Base-by-base conservation (phyloP, 2,329 filamentous ascomycete genomes). In the Achaetomium macrosporum region DNA sequence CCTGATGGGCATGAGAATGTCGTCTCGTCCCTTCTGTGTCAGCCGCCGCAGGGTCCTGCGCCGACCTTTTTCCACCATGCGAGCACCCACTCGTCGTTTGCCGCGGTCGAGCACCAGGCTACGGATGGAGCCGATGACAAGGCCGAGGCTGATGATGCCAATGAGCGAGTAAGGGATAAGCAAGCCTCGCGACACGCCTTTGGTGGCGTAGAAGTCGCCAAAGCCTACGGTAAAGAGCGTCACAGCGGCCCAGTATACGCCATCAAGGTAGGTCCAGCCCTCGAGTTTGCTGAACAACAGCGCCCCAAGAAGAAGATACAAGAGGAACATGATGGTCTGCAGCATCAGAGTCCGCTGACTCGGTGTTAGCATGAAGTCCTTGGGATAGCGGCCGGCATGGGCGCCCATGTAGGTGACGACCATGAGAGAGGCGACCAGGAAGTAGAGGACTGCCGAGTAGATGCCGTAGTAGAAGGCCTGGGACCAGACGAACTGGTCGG, bases 391-490 rank as follows among this genome's bases (percentile, higher is more conserved):
- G 1, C 75, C 74, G 0, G 65, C 63, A 15, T 82, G 79, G 43
- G 90, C 91, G 9, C 90, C 90, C 51, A 84, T 77, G 71, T 92
- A 89, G 19, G 92, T 96, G 51, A 89, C 69, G 59, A 86, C 79
- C 68, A 96, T 83, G 36, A 95, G 76, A 42, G 85, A 81, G 0
- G 88, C 86, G 49, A 88, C 85, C 15, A 92, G 65, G 51, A 92
- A 86, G 69, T 96, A 96, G 17, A 95, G 77, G 2, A 82, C 72
- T 6, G 90, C 87, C 2, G 90, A 84, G 61, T 89, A 88, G 16
- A 95, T 77, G 25, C 83, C 90, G 64, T 95, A 95, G 78, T 85
- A 96, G 64, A 88, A 96, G 1, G 88, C 89, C 67, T 95, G 87
- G 0, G 88, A 90, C 76, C 79, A 82, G 44, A 83, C 73, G 57